These are phyloP conservation scores for Helianthus annuus DNA, from an alignment of 129 eudicot species.

Conservation along the genomic window DNA sequence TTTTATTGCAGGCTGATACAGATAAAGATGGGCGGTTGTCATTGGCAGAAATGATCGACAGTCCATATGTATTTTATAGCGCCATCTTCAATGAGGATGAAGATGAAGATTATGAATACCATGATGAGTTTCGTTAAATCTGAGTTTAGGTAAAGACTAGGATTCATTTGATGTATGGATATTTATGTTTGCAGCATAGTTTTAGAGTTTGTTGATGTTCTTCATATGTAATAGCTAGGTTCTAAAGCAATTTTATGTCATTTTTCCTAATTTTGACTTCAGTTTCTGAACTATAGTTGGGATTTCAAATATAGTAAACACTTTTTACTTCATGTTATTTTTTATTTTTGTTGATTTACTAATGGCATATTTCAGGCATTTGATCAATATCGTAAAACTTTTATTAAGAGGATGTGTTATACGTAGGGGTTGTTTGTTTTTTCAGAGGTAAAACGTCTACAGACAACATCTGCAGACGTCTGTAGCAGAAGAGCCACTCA, in stretches of 20 bases:
- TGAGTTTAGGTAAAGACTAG: slow-evolving; percentile 12
- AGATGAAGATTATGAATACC: slow-evolving; percentile 75
- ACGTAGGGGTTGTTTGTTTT: no score
- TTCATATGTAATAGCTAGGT: slow-evolving; percentile 31
- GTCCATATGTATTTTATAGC: slow-evolving; percentile 87
- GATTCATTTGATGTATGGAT: slow-evolving; percentile 24
- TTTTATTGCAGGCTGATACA: slow-evolving; percentile 68
- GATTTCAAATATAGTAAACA: slow-evolving; percentile 19
- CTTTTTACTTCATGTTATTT: background rate
- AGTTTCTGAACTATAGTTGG: slow-evolving; percentile 17
- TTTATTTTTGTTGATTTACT: background rate
- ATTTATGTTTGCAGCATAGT: slow-evolving; percentile 27
- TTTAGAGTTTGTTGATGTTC: slow-evolving; percentile 26
- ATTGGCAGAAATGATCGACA: slow-evolving; percentile 76
- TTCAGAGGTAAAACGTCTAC: no score
- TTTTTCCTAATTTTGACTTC: slow-evolving; percentile 26
- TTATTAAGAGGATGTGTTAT: background rate
- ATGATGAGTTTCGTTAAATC: slow-evolving; percentile 78
- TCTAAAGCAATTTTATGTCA: slow-evolving; percentile 25
- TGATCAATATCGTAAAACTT: background rate
- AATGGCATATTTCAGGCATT: background rate
- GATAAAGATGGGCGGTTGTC: slow-evolving; percentile 80
- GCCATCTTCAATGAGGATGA: slow-evolving; percentile 79
- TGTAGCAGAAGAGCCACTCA: no score
- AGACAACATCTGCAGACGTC: no score